A percentile compares a stretch with the other conserved stretches of the same genome.
Conservation (phyloP, 192 early-diverging fungal genomes). For the Ambispora gerdemannii region DNA sequence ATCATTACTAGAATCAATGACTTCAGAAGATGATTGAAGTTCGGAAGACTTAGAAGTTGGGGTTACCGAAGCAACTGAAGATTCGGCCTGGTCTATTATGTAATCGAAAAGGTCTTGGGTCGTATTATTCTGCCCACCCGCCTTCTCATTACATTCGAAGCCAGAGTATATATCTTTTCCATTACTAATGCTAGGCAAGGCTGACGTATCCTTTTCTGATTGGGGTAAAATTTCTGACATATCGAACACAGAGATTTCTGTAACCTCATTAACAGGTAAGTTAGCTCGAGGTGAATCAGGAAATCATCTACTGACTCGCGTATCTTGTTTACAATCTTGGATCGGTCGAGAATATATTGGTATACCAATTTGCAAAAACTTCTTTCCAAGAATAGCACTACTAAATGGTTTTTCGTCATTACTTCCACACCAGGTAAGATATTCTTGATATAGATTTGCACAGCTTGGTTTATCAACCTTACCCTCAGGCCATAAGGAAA, state of each 20-base stretch:
- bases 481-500: constrained; percentile 9
- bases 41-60: no score
- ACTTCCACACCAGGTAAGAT: constrained; percentile 15
- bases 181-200: not conserved
- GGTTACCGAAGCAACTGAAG: constrained; percentile 22
- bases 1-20: not conserved
- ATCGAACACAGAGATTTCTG: constrained; percentile 17
- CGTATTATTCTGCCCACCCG: no score
- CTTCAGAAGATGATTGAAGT: no score
- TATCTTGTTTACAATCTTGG: constrained; percentile 21
- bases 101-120: constrained; percentile 18
- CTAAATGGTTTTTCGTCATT: constrained; percentile 12
- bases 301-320: constrained; percentile 12
- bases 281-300: constrained; percentile 18
- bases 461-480: constrained; percentile 6
- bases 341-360: constrained; percentile 16
- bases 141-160: no score
- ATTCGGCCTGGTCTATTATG: constrained; percentile 3
- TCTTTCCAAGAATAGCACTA: constrained; percentile 2
- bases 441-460: constrained; percentile 6
- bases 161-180: not conserved
- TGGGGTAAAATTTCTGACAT: constrained; percentile 9
- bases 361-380: constrained; percentile 1
- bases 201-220: constrained; percentile 2
- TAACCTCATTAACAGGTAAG: not conserved